Evolutionary conservation across 495 filamentous ascomycete genomes (phyloP).

Genomic region (Penicillium waksmanii): DNA sequence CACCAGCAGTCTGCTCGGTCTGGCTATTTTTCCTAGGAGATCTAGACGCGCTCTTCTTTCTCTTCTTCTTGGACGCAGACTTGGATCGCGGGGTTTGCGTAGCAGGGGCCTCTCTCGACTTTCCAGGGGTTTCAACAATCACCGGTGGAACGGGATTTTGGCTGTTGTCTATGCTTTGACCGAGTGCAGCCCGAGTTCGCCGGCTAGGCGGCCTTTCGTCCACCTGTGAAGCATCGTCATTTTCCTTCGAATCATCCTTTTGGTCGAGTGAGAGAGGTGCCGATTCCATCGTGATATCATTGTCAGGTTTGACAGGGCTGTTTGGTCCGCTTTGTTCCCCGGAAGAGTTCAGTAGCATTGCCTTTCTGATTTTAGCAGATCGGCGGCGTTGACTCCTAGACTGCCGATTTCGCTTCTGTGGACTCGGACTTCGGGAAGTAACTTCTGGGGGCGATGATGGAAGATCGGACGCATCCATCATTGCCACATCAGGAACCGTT

Average conservation of each 20-base stretch:
- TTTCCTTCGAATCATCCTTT: conserved; percentile 15
- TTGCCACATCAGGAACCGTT: conserved; percentile 19
- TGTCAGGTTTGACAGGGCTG: conserved; percentile 6
- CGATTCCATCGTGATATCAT: neutral
- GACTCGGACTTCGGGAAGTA: conserved; percentile 30
- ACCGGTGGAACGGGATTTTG: neutral
- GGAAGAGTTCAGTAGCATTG: conserved; percentile 1
- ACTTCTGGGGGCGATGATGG: conserved; percentile 49
- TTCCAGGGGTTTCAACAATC: conserved; percentile 11
- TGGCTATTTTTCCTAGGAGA: neutral
- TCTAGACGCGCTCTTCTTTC: conserved; percentile 3
- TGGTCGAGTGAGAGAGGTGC: neutral
- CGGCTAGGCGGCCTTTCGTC: conserved; percentile 29
- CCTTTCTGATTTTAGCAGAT: conserved; percentile 24
- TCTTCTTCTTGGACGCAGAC: conserved; percentile 16
- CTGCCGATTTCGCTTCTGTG: conserved; percentile 17
- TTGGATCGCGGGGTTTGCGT: conserved; percentile 10
- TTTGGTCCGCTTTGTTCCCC: conserved; percentile 16
- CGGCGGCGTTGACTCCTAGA: conserved; percentile 19
- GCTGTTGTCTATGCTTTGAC: conserved; percentile 19
- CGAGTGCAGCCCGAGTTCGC: conserved; percentile 36
- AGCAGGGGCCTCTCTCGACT: conserved; percentile 2
- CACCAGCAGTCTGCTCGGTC: neutral
- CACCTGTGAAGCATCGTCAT: conserved; percentile 10
- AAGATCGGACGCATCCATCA: conserved; percentile 30